Evolutionary conservation across 1,284 basidiomycete genomes (phyloP).

Genomic region (Ceratobasidium sp.): DNA sequence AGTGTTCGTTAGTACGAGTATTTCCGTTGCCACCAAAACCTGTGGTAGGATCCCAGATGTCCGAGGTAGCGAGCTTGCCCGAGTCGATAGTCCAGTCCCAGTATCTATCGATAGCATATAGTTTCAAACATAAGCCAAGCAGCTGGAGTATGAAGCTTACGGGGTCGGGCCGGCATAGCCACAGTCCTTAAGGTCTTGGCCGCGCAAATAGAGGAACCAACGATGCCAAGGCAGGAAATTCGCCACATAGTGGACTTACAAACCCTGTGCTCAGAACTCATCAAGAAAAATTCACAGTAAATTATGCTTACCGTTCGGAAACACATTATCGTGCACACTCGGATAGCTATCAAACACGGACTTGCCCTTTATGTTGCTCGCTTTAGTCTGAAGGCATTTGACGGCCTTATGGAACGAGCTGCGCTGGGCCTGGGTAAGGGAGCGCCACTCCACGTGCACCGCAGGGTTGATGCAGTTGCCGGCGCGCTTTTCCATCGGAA

Average conservation of each 20-base stretch:
- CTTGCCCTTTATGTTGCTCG: background rate
- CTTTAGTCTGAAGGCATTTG: constrained; percentile 35
- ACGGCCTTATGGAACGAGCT: constrained; percentile 33
- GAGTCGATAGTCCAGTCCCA: constrained; percentile 46
- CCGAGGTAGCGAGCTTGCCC: constrained; percentile 27
- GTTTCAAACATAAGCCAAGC: background rate
- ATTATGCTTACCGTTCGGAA: constrained; percentile 19
- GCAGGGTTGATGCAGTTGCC: too few species aligned
- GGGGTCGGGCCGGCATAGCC: constrained; percentile 38
- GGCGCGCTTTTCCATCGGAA: constrained; percentile 26
- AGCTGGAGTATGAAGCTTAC: constrained; percentile 2
- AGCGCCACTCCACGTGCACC: constrained; percentile 42
- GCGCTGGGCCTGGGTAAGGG: constrained; percentile 33
- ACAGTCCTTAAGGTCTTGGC: constrained; percentile 35
- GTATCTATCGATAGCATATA: constrained; percentile 10
- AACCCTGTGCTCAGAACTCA: background rate
- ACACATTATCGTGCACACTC: constrained; percentile 35
- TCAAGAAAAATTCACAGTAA: background rate
- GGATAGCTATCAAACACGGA: constrained; percentile 28
- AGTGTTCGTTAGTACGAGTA: constrained; percentile 19
- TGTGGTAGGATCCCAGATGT: constrained; percentile 35
- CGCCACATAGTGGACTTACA: constrained; percentile 36
- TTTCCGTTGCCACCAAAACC: constrained; percentile 44
- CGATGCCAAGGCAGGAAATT: constrained; percentile 43
- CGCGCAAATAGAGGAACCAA: constrained; percentile 36